These are phyloP conservation scores for Casaregolazyma lundiana DNA, from an alignment of 1,139 yeast species.

Conservation along the genomic window DNA sequence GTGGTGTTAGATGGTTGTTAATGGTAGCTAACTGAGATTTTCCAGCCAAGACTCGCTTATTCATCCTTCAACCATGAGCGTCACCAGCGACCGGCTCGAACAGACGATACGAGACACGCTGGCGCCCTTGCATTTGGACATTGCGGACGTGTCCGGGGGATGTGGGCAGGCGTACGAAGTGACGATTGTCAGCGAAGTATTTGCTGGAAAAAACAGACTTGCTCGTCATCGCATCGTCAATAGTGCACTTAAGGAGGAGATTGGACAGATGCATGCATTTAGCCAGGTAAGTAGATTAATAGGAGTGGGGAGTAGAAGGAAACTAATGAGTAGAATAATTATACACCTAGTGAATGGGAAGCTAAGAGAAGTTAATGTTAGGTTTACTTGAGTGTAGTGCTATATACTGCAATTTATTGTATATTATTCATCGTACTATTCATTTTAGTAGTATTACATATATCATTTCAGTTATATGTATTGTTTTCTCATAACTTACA, in stretches of 20 bases:
- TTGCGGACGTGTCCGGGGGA: slow-evolving; percentile 50
- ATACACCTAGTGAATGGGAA: slow-evolving; percentile 21
- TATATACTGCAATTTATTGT: no score
- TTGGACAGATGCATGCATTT: slow-evolving; percentile 85
- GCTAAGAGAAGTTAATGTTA: slow-evolving; percentile 2
- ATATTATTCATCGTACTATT: no score
- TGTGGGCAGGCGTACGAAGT: slow-evolving; percentile 83
- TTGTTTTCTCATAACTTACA: no score
- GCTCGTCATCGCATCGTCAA: slow-evolving; percentile 86
- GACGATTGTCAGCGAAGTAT: slow-evolving; percentile 72
- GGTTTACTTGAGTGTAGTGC: background rate
- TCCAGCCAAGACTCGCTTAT: no score
- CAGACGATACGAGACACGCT: slow-evolving; percentile 30
- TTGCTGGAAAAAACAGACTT: slow-evolving; percentile 77
- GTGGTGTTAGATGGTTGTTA: slow-evolving; percentile 3
- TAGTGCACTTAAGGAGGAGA: slow-evolving; percentile 70
- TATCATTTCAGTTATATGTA: no score
- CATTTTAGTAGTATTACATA: no score
- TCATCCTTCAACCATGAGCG: slow-evolving; percentile 5
- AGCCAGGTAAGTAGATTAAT: slow-evolving; percentile 68
- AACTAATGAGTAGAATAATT: slow-evolving; percentile 14
- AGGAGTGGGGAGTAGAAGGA: background rate
- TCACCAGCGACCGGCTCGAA: slow-evolving; percentile 27
- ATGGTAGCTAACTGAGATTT: no score
- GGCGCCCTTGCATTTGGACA: slow-evolving; percentile 35